Conservation (phyloP, 345 rosid species). For the Brassica rapa region DNA sequence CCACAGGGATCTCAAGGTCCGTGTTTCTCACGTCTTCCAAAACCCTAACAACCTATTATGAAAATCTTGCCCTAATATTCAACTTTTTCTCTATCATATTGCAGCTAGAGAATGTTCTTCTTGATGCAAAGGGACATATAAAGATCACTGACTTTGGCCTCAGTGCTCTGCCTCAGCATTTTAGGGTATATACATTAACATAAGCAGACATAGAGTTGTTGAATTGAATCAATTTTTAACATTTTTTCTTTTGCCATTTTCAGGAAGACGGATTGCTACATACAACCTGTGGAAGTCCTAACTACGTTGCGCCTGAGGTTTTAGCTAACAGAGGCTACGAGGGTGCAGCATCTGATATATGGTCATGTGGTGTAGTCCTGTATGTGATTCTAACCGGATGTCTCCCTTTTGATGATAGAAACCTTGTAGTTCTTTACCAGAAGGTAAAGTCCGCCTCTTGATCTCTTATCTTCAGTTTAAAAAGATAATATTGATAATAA, state of each 20-base stretch:
- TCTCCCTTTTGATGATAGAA: constrained; percentile 94
- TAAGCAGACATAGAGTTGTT: neutral
- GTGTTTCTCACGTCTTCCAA: neutral
- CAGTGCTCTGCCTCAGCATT: constrained; percentile 92
- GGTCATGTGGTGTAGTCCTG: constrained; percentile 94
- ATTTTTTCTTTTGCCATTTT: neutral
- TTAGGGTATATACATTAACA: constrained; percentile 56
- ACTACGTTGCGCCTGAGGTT: constrained; percentile 95
- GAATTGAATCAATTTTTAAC: neutral
- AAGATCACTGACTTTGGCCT: constrained; percentile 97
- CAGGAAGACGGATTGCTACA: constrained; percentile 91
- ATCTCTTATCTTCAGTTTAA: neutral
- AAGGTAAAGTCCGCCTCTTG: constrained; percentile 55
- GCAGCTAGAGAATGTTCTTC: constrained; percentile 89
- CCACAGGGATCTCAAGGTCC: constrained; percentile 97
- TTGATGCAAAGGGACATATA: constrained; percentile 75
- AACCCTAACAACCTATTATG: neutral
- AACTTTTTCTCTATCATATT: neutral
- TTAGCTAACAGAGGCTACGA: constrained; percentile 83
- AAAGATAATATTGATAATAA: neutral
- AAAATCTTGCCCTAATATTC: neutral
- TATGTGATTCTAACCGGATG: constrained; percentile 85
- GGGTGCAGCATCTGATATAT: constrained; percentile 84
- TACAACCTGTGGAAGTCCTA: constrained; percentile 97
- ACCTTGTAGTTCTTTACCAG: constrained; percentile 88